phyloP scores from a whole-genome alignment of 1,284 basidiomycete genomes.

The Apiotrichum veenhuisii region DNA sequence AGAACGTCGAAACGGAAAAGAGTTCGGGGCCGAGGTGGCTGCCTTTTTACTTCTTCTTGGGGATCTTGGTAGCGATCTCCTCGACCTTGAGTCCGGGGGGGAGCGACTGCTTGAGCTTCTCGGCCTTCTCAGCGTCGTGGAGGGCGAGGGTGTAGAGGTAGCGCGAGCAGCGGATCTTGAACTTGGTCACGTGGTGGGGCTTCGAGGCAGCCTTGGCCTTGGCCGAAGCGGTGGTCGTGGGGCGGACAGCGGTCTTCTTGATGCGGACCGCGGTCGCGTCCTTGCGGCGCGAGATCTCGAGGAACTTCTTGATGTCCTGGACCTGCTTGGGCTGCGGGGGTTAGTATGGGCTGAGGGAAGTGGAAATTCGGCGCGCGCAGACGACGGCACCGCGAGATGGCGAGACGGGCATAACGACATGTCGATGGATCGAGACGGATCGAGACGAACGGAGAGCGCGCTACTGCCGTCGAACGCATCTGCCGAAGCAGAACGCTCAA shows the following conservation, averaged over 20 bases:
- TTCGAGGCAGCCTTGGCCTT: conserved; percentile 54
- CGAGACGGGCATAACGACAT: neutral
- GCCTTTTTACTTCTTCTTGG: conserved; percentile 50
- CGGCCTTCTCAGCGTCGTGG: conserved; percentile 96
- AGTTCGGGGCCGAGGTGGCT: neutral
- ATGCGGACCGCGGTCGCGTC: conserved; percentile 80
- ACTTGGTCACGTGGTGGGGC: conserved; percentile 84
- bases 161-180: conserved; percentile 96
- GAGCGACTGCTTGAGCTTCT: conserved; percentile 93
- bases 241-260: conserved; percentile 75
- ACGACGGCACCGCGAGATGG: too few relatives aligned
- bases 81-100: conserved; percentile 62
- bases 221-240: conserved; percentile 35
- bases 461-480: too few relatives aligned
- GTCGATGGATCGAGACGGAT: too few relatives aligned
- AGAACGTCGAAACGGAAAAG: neutral
- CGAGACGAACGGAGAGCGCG: too few relatives aligned
- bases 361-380: conserved; percentile 4
- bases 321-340: conserved; percentile 85
- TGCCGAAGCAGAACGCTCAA: too few relatives aligned
- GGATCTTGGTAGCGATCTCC: conserved; percentile 47
- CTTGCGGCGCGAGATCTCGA: conserved; percentile 84
- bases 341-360: neutral
- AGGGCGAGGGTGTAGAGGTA: conserved; percentile 97
- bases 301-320: conserved; percentile 96